Percentiles rank a stretch among this genome's conserved stretches.
Conservation (phyloP, 2,329 filamentous ascomycete species). For the Lasiodiplodia citricola region DNA sequence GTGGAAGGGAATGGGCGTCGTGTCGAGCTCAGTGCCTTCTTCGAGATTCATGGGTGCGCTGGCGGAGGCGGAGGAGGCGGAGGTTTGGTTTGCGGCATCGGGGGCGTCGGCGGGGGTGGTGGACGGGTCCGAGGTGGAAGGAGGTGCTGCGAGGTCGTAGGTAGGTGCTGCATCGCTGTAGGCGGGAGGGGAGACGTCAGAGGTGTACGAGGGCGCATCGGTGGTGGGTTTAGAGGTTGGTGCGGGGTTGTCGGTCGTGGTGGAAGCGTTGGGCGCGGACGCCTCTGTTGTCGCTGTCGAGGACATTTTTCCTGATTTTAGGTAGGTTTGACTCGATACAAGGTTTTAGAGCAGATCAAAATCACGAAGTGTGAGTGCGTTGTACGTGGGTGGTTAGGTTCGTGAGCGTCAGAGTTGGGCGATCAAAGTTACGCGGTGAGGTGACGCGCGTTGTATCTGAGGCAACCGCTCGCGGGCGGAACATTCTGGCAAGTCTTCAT, state of each 20-base stretch:
- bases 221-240: not conserved
- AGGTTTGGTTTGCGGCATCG: not conserved
- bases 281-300: not conserved
- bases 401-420: not conserved
- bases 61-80: not conserved
- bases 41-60: not conserved
- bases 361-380: not conserved
- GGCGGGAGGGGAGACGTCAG: slow-evolving; percentile 8
- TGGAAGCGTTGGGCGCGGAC: not conserved
- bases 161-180: slow-evolving; percentile 6
- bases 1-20: slow-evolving; percentile 21
- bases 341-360: not conserved
- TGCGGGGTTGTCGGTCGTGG: slow-evolving; percentile 4
- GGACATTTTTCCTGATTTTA: not conserved
- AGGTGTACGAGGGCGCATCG: slow-evolving; percentile 13
- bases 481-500: not conserved
- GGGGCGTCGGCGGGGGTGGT: not conserved
- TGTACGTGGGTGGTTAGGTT: not conserved
- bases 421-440: not conserved
- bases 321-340: not conserved
- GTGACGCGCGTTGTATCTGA: not conserved
- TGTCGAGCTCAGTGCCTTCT: not conserved
- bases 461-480: slow-evolving; percentile 1
- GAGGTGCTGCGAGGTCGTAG: not conserved
- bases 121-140: not conserved